A percentile compares a stretch with the other conserved stretches of the same genome.
phyloP scores from a whole-genome alignment of 2,329 filamentous ascomycete genomes.

The Colletotrichum caudatum region DNA sequence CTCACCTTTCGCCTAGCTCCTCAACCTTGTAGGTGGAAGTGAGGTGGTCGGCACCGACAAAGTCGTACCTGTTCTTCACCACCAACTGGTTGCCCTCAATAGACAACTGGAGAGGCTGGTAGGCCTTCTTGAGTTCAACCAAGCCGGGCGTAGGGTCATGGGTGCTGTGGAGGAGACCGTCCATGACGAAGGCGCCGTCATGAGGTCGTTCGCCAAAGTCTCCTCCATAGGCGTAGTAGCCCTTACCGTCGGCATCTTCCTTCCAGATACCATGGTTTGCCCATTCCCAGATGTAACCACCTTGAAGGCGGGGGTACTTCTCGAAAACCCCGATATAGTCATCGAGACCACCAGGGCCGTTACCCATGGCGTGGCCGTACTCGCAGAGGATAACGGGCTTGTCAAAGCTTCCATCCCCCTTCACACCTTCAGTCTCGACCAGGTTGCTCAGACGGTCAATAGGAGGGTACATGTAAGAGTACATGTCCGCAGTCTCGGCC shows the following conservation, averaged over 20 bases:
- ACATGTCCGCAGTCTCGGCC: slow-evolving; percentile 73
- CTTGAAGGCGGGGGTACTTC: slow-evolving; percentile 70
- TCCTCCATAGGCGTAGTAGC: slow-evolving; percentile 70
- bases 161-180: slow-evolving; percentile 65
- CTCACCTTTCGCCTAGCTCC: slow-evolving; percentile 56
- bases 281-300: slow-evolving; percentile 77
- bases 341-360: slow-evolving; percentile 76
- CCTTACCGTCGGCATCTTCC: slow-evolving; percentile 55
- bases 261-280: slow-evolving; percentile 70
- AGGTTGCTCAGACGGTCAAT: slow-evolving; percentile 64
- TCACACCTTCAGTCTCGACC: slow-evolving; percentile 56
- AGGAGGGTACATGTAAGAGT: slow-evolving; percentile 74
- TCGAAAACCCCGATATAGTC: slow-evolving; percentile 76
- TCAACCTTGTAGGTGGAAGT: slow-evolving; percentile 59
- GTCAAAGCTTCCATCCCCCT: slow-evolving; percentile 56
- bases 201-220: slow-evolving; percentile 73
- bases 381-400: slow-evolving; percentile 72
- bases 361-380: slow-evolving; percentile 77
- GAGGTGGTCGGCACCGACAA: slow-evolving; percentile 58
- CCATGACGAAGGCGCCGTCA: slow-evolving; percentile 72
- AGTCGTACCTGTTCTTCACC: slow-evolving; percentile 61
- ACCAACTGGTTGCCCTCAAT: slow-evolving; percentile 53
- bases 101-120: slow-evolving; percentile 64
- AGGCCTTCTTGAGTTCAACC: slow-evolving; percentile 67
- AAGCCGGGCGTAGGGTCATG: slow-evolving; percentile 70